Evolutionary conservation across 1,284 basidiomycete species (phyloP), one percentile per base, ranked within the genome.

Genomic region (Golubevia pallescens): DNA sequence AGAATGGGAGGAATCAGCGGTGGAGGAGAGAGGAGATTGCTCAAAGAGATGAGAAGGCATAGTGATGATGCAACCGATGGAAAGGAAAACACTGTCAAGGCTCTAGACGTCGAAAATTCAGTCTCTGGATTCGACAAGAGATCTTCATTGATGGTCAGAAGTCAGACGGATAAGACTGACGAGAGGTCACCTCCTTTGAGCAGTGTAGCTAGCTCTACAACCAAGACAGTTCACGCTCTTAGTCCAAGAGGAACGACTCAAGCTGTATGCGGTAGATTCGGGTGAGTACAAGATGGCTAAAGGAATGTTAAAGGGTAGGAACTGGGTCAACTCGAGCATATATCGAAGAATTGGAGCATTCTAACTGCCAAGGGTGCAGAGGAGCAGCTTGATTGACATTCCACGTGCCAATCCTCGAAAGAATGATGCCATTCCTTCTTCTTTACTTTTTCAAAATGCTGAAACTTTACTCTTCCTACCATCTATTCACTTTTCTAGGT

Each of bases 201-300:
- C 24, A 73, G 71, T 13, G 66, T 71, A 20, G 74, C 76, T 23
- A 77, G 74, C 20, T 78, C 76, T 10, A 72, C 76, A 1, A 69
- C 72, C 54, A 72, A 67, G 69, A 78, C 74, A 8, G 62, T 78
- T 23, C 68, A 70, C 19, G 76, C 67, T 1, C 51, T 21, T 42
- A 76, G 74, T 55, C 76, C 76, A 48, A 48, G 34, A 10, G 34
- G 34, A 38, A 38, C 34, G 3, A 38, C 10, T 10, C 34, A 5
- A 38, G 34, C 34, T 5, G 34, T 38, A 4, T 38, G 34, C 10
- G 34, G 34, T 38, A 4, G 34, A 38, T 38, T 38, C 34, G 34
- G 34, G 34, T 38, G 34, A 38, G 34, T 38, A 5, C 34, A 38
- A 38, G 34, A 10, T 4, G 3, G 34, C 10, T 10, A 38, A 10